phyloP scores from a whole-genome alignment of 106 monocot genomes.

The Narthecium ossifragum region DNA sequence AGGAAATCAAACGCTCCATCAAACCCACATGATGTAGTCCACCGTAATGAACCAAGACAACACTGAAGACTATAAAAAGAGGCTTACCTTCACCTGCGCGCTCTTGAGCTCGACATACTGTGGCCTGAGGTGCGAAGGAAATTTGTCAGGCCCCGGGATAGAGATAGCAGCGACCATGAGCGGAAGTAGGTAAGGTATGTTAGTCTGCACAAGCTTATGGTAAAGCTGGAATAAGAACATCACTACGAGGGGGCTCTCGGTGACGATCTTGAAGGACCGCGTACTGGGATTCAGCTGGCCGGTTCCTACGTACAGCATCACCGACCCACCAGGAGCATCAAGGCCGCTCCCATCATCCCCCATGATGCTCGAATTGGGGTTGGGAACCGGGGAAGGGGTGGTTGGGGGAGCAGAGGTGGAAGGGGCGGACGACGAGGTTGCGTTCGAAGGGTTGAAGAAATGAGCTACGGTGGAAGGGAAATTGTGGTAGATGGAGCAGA shows the following conservation, averaged over 20 bases:
- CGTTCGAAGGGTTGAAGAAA: conserved; percentile 45
- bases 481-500: conserved; percentile 70
- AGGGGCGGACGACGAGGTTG: conserved; percentile 2
- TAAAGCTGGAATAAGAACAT: conserved; percentile 99
- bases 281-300: conserved; percentile 92
- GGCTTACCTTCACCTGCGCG: conserved; percentile 90
- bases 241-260: conserved; percentile 94
- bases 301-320: conserved; percentile 1
- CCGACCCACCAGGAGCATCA: conserved; percentile 6
- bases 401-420: conserved; percentile 5
- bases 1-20: neutral
- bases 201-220: conserved; percentile 93
- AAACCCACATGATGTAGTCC: no score
- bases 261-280: conserved; percentile 94
- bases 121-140: conserved; percentile 59
- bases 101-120: conserved; percentile 87
- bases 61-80: no score
- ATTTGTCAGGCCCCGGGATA: conserved; percentile 77
- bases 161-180: conserved; percentile 93
- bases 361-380: neutral
- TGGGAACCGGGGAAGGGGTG: conserved; percentile 1
- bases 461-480: conserved; percentile 69
- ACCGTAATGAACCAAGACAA: no score
- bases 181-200: conserved; percentile 78
- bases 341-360: conserved; percentile 18